Conservation (phyloP, 192 early-diverging fungal species). For the Coemansia sp. region DNA sequence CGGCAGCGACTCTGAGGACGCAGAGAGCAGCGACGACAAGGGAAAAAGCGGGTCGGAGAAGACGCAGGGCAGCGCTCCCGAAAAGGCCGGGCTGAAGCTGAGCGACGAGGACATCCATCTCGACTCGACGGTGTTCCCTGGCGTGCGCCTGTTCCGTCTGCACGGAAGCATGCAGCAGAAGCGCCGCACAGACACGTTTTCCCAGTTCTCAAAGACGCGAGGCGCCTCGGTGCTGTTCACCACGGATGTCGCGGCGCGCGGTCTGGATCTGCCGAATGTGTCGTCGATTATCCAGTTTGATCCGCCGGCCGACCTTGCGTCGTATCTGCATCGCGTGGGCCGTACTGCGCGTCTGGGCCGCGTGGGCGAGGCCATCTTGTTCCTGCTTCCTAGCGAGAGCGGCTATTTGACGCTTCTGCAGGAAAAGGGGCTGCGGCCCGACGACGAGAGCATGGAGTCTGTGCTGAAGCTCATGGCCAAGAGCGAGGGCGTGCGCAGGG, state of each 20-base stretch:
- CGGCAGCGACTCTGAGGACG: slow-evolving; percentile 15
- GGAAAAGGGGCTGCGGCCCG: slow-evolving; percentile 60
- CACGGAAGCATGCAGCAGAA: slow-evolving; percentile 87
- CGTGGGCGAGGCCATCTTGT: slow-evolving; percentile 78
- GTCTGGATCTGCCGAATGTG: slow-evolving; percentile 94
- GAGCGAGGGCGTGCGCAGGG: slow-evolving; percentile 41
- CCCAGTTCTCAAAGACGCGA: slow-evolving; percentile 60
- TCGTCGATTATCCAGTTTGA: slow-evolving; percentile 93
- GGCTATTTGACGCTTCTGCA: slow-evolving; percentile 68
- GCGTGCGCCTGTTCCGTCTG: slow-evolving; percentile 72
- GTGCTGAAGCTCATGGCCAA: slow-evolving; percentile 57
- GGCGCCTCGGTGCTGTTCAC: slow-evolving; percentile 79
- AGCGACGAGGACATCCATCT: slow-evolving; percentile 46
- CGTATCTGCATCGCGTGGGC: slow-evolving; percentile 97
- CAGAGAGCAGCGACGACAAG: slow-evolving; percentile 18
- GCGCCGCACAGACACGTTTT: slow-evolving; percentile 71
- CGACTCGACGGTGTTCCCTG: slow-evolving; percentile 60
- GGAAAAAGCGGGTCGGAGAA: slow-evolving; percentile 13
- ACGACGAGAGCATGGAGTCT: slow-evolving; percentile 61
- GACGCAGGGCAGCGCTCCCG: slow-evolving; percentile 1
- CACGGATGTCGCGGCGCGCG: slow-evolving; percentile 97
- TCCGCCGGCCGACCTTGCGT: slow-evolving; percentile 86
- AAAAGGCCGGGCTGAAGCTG: slow-evolving; percentile 23
- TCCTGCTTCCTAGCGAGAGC: slow-evolving; percentile 87
- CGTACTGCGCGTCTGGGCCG: slow-evolving; percentile 94